Evolutionary conservation across 2,329 filamentous ascomycete genomes (phyloP).

Genomic region (Magnaporthiopsis poae): DNA sequence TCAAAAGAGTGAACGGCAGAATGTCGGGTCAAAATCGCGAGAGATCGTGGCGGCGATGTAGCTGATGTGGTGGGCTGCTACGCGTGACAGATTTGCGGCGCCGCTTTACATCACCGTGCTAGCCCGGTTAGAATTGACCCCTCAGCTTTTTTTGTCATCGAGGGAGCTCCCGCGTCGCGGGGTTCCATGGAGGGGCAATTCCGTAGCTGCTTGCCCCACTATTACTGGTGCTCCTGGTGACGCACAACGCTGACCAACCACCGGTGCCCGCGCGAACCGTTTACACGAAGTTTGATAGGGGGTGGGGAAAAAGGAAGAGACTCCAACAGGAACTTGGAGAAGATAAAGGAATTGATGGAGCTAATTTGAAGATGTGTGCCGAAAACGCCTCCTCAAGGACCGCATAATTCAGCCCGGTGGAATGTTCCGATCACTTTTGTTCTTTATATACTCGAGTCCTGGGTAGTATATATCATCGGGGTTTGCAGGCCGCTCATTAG

Average conservation of each 20-base stretch:
- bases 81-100: not conserved
- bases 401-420: too few relatives aligned
- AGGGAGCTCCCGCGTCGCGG: not conserved
- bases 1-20: not conserved
- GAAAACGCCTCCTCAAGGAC: too few relatives aligned
- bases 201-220: not conserved
- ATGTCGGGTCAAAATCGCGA: not conserved
- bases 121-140: not conserved
- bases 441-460: too few relatives aligned
- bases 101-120: not conserved
- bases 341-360: too few relatives aligned
- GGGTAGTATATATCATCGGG: too few relatives aligned
- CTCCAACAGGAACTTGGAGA: too few relatives aligned
- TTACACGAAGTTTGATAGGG: too few relatives aligned
- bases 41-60: not conserved
- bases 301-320: too few relatives aligned
- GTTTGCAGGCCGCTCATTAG: too few relatives aligned
- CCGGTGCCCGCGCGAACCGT: not conserved
- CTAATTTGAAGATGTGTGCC: too few relatives aligned
- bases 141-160: not conserved
- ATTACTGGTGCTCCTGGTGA: not conserved
- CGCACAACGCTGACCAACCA: not conserved
- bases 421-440: too few relatives aligned
- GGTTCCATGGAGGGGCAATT: not conserved
- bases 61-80: not conserved